phyloP scores from a whole-genome alignment of 305 asterid genomes.

The Stenogyne calaminthoides region DNA sequence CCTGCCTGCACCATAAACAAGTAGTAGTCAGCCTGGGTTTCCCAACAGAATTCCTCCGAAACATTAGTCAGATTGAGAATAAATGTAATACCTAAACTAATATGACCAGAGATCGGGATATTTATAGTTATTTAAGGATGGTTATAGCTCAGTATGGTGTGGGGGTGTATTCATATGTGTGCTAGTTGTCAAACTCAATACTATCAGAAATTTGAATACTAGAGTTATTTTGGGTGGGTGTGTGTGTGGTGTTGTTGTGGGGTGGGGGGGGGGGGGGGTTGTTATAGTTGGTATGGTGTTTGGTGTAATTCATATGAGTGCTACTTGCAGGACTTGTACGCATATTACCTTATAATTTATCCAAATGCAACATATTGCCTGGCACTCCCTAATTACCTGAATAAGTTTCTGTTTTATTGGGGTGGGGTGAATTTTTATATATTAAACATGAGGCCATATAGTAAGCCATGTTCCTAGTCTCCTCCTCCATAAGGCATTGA shows the following conservation, averaged over 20 bases:
- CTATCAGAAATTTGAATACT: no score
- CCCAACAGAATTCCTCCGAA: not conserved
- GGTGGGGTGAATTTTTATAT: not conserved
- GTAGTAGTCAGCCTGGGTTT: not conserved
- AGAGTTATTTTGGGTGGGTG: no score
- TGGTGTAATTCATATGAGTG: no score
- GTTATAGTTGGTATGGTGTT: no score
- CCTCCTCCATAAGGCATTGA: not conserved
- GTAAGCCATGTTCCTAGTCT: not conserved
- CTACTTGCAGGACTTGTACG: no score
- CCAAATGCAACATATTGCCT: not conserved
- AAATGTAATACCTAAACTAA: not conserved
- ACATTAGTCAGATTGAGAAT: not conserved
- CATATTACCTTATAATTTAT: not conserved
- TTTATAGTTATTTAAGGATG: not conserved
- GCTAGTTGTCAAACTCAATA: not conserved
- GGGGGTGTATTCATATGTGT: not conserved
- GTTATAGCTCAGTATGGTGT: not conserved
- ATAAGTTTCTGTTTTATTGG: not conserved
- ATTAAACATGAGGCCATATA: not conserved
- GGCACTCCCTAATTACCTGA: not conserved
- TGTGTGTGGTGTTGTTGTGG: no score
- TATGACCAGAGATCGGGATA: not conserved
- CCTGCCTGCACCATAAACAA: slow-evolving; percentile 5
- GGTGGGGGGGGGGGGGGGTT: no score